These are phyloP conservation scores for Fragaria ananassa DNA, from an alignment of 306 rosid genomes.

Conservation along the genomic window DNA sequence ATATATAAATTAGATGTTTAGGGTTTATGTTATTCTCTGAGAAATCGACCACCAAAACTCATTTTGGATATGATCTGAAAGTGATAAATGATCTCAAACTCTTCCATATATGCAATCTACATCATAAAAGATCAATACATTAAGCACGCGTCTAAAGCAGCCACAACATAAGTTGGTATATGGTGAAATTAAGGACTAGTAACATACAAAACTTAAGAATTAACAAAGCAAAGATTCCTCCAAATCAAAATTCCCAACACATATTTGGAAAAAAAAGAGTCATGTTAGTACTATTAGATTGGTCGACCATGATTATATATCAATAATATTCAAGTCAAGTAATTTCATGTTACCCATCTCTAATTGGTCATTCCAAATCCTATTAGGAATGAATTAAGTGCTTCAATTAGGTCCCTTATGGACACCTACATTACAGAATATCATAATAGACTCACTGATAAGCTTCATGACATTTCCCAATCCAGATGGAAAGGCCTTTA, in stretches of 20 bases:
- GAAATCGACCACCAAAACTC: no score
- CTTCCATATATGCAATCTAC: background rate
- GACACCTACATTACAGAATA: constrained; percentile 24
- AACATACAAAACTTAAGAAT: background rate
- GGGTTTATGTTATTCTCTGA: no score
- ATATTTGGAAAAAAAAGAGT: constrained; percentile 26
- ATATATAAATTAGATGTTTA: no score
- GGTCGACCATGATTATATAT: constrained; percentile 32
- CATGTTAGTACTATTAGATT: constrained; percentile 38
- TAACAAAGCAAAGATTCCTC: constrained; percentile 27
- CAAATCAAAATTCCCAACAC: constrained; percentile 22
- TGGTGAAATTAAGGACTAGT: constrained; percentile 19
- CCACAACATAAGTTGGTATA: background rate
- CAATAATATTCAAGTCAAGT: constrained; percentile 39
- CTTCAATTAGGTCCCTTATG: constrained; percentile 33
- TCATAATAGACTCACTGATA: constrained; percentile 9
- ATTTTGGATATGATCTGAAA: no score
- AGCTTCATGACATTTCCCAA: constrained; percentile 15
- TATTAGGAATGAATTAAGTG: constrained; percentile 35
- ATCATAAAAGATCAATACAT: background rate
- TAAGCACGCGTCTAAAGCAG: constrained; percentile 17
- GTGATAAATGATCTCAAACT: background rate
- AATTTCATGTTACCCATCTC: constrained; percentile 37
- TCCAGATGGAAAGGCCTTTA: background rate
- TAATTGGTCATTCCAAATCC: constrained; percentile 42